Percentiles rank a stretch among this genome's conserved stretches.
Evolutionary conservation across 2,329 filamentous ascomycete genomes (phyloP).

Genomic region (Fusarium buxicola): DNA sequence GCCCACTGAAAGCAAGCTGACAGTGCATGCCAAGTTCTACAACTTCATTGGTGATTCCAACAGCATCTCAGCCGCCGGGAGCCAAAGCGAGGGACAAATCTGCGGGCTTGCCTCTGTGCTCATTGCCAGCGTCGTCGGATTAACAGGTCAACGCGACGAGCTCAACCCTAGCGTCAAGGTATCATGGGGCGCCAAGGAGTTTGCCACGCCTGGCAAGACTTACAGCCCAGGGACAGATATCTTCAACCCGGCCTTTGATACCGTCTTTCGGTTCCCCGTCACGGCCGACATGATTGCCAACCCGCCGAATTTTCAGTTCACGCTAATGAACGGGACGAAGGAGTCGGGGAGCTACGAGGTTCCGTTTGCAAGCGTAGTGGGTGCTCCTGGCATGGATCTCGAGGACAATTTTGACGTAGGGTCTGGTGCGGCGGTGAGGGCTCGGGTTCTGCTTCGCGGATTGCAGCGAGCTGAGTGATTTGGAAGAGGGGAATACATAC

Average conservation of each 20-base stretch:
- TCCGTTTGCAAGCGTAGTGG: constrained; percentile 25
- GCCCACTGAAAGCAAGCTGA: constrained; percentile 32
- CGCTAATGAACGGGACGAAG: constrained; percentile 30
- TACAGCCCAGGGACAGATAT: constrained; percentile 43
- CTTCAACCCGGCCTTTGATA: constrained; percentile 43
- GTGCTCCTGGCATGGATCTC: constrained; percentile 24
- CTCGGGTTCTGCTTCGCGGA: constrained; percentile 36
- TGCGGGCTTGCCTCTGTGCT: constrained; percentile 42
- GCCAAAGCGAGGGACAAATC: constrained; percentile 38
- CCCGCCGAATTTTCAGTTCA: constrained; percentile 33
- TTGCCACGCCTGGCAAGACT: constrained; percentile 36
- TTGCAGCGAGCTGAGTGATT: constrained; percentile 33
- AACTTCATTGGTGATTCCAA: constrained; percentile 37
- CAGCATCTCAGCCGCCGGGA: constrained; percentile 27
- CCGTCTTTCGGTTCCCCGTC: constrained; percentile 41
- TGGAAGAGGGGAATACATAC: constrained; percentile 2
- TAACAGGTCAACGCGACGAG: constrained; percentile 41
- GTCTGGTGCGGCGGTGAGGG: constrained; percentile 32
- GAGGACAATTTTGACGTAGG: constrained; percentile 38
- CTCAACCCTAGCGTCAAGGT: constrained; percentile 45
- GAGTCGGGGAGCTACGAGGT: constrained; percentile 33
- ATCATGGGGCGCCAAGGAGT: constrained; percentile 41
- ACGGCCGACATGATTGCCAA: constrained; percentile 31
- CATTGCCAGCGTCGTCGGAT: constrained; percentile 35
- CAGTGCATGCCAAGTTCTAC: constrained; percentile 40